Evolutionary conservation across 768 basidiomycete species (phyloP), one percentile per base, ranked within the genome.

Genomic region (Phlebiopsis flavidoalba): DNA sequence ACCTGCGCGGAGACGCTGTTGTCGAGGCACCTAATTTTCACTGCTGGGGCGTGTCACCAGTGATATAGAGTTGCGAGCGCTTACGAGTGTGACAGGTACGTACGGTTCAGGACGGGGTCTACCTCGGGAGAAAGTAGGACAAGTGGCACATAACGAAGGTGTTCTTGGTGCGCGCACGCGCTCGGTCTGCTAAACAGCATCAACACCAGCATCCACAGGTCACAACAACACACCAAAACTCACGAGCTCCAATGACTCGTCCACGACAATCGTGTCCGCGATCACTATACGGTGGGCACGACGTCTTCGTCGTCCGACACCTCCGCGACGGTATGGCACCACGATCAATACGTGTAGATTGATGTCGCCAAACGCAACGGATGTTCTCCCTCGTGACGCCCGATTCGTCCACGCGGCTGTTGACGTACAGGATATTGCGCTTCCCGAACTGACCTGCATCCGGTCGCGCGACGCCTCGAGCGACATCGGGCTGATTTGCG

Each of bases 11-110:
- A 91, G 70, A 99, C 96, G 63, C 94, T 94, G 74, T 96, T 95
- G 74, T 97, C 95, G 57, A 96, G 76, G 72, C 95, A 97, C 88
- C 93, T n/a, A n/a, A 95, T 83, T 96, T n/a, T 96, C 68, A 97
- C 93, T 87, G 73, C 5, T 53, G 46, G 67, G 31, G 12, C 59
- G 66, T 43, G 69, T 73, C 43, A n/a, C n/a, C n/a, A 73, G 67
- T 2, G 26, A 31, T 26, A 59, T 59, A 65, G 51, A 49, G 19
- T 19, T 26, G 57, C 2, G 15, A 35, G n/a, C n/a, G n/a, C n/a
- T n/a, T n/a, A n/a, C n/a, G 8, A 31, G 19, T 24, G 12, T 14
- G 19, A 48, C 8, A 19, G 40, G 40, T 51, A 19, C 24, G 69
- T 91, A 92, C 89, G 78, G 64, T 92, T 90, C 62, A 92, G 76